Conservation (phyloP, 768 basidiomycete genomes). For the Chalciporus chontae region DNA sequence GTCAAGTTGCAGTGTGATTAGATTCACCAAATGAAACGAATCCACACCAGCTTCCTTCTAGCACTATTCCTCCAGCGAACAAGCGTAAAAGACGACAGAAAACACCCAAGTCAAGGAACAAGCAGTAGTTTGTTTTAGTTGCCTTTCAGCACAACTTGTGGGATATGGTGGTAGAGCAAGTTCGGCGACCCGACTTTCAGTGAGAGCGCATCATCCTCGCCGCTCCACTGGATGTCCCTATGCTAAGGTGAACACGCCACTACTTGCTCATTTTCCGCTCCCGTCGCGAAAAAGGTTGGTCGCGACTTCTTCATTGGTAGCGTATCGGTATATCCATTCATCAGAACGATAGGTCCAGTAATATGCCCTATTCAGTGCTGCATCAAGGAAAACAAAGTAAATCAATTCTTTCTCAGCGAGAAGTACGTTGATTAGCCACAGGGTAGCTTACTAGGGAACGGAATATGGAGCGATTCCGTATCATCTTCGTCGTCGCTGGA, state of each 20-base stretch:
- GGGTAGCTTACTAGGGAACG: constrained; percentile 26
- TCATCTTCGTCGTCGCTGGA: constrained; percentile 20
- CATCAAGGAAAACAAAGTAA: not conserved
- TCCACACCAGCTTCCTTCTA: not conserved
- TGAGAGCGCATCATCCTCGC: too few species aligned
- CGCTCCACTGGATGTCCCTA: too few species aligned
- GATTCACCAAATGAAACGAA: constrained; percentile 12
- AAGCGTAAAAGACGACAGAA: not conserved
- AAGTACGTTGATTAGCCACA: not conserved
- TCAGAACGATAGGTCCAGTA: constrained; percentile 12
- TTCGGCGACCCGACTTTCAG: not conserved
- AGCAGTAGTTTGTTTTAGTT: not conserved
- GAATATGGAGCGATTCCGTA: constrained; percentile 7
- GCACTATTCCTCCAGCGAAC: not conserved
- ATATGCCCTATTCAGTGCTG: constrained; percentile 21
- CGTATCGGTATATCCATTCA: constrained; percentile 31
- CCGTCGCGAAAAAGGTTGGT: constrained; percentile 24
- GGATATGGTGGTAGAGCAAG: not conserved
- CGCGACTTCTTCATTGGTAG: constrained; percentile 28
- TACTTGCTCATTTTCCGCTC: constrained; percentile 9
- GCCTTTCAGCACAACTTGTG: not conserved
- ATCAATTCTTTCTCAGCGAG: constrained; percentile 2
- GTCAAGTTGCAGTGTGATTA: constrained; percentile 5
- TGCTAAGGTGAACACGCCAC: not conserved
- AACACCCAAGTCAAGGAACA: not conserved